A percentile compares a stretch with the other conserved stretches of the same genome.
Conservation (phyloP, 1,139 yeast species). For the Kluyveromyces marxianus region DNA sequence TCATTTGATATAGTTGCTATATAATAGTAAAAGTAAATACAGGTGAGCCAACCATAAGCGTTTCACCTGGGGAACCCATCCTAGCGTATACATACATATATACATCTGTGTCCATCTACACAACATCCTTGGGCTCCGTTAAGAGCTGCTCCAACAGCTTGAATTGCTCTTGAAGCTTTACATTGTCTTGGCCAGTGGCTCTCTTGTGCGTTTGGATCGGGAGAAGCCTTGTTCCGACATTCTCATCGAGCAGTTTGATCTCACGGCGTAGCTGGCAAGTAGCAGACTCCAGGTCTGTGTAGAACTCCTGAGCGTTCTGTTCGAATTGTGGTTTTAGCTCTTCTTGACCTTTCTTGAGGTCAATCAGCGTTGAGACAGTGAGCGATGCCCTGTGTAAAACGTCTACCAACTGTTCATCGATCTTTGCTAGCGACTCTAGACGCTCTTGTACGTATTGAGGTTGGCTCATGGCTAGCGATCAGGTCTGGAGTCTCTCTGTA, state of each 20-base stretch:
- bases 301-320: constrained; percentile 23
- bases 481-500: neutral
- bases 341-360: constrained; percentile 25
- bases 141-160: constrained; percentile 2
- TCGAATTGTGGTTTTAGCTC: constrained; percentile 24
- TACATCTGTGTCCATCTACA: too few species aligned
- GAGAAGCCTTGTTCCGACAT: constrained; percentile 24
- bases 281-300: constrained; percentile 20
- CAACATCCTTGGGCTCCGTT: neutral
- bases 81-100: too few species aligned
- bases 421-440: constrained; percentile 31
- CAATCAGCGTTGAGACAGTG: constrained; percentile 32
- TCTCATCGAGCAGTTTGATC: constrained; percentile 26
- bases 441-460: constrained; percentile 34
- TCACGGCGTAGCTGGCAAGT: constrained; percentile 21
- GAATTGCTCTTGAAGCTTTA: constrained; percentile 25
- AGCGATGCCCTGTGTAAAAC: constrained; percentile 35
- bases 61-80: too few species aligned
- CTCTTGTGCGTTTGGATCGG: constrained; percentile 28
- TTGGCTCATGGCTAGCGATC: constrained; percentile 14
- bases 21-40: too few species aligned
- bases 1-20: too few species aligned
- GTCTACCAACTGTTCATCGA: constrained; percentile 35
- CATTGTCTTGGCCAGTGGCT: constrained; percentile 29
- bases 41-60: too few species aligned